phyloP scores from a whole-genome alignment of 306 rosid genomes.

The Senna siamea region DNA sequence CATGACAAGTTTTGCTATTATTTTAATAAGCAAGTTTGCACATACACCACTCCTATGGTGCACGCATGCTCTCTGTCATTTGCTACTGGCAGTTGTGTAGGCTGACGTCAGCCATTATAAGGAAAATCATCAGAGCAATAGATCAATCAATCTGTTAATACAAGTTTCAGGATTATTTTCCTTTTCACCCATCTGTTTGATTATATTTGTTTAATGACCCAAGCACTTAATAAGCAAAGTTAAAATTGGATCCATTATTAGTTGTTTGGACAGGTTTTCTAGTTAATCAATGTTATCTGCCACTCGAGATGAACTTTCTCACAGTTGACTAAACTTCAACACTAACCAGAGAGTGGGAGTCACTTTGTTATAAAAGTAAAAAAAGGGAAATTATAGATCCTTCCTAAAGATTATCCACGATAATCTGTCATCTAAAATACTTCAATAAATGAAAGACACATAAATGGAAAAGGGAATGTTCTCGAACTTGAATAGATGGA shows the following conservation, averaged over 20 bases:
- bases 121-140: conserved; percentile 37
- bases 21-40: conserved; percentile 43
- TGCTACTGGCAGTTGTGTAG: conserved; percentile 43
- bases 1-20: conserved; percentile 22
- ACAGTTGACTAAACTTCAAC: too few species aligned
- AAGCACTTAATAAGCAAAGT: conserved; percentile 6
- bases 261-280: background rate
- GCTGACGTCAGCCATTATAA: conserved; percentile 50
- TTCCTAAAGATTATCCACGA: background rate
- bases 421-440: background rate
- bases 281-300: background rate
- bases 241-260: background rate
- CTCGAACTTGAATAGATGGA: conserved; percentile 29
- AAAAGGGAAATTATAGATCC: background rate
- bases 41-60: conserved; percentile 56
- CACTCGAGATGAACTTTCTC: too few species aligned
- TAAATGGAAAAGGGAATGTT: background rate
- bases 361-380: background rate
- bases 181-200: background rate
- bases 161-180: conserved; percentile 38
- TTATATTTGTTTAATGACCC: background rate
- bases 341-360: background rate
- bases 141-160: conserved; percentile 50
- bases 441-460: background rate
- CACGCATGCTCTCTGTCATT: conserved; percentile 51